These are phyloP conservation scores for Kwoniella sp. DNA, from an alignment of 768 basidiomycete species.

Conservation along the genomic window DNA sequence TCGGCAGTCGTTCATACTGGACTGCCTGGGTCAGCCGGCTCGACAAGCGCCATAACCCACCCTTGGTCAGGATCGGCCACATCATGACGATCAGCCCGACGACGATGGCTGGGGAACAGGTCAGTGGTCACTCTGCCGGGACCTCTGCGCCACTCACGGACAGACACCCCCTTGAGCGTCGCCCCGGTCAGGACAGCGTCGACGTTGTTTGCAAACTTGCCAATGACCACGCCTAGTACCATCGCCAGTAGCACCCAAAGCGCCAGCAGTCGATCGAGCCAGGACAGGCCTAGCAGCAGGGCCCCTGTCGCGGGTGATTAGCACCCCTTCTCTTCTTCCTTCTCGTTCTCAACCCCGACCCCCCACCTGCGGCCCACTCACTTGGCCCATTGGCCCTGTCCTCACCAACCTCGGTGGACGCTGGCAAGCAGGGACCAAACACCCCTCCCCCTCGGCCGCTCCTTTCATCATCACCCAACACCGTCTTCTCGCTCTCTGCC, in stretches of 20 bases:
- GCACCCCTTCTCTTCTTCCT: too few species aligned
- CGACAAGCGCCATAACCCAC: slow-evolving; percentile 52
- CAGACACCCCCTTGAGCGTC: slow-evolving; percentile 66
- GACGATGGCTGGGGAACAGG: slow-evolving; percentile 60
- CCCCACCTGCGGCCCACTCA: background rate
- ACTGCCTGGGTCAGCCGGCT: slow-evolving; percentile 48
- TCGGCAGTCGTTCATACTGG: slow-evolving; percentile 67
- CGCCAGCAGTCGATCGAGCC: slow-evolving; percentile 62
- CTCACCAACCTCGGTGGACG: background rate
- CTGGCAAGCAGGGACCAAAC: too few species aligned
- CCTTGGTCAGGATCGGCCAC: slow-evolving; percentile 64
- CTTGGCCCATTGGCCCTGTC: background rate
- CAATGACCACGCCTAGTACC: slow-evolving; percentile 71
- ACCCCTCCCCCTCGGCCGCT: too few species aligned
- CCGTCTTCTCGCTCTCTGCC: too few species aligned
- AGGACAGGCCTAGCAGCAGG: slow-evolving; percentile 5
- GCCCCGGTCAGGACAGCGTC: slow-evolving; percentile 62
- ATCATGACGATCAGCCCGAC: slow-evolving; percentile 81
- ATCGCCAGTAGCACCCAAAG: slow-evolving; percentile 66
- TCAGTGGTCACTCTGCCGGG: background rate
- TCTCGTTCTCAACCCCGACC: too few species aligned
- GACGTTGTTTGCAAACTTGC: slow-evolving; percentile 56
- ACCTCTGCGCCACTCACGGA: slow-evolving; percentile 59
- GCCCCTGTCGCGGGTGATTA: background rate
- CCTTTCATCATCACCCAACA: too few species aligned